Percentiles rank a stretch among this genome's conserved stretches.
phyloP scores from a whole-genome alignment of 768 basidiomycete species.

The Neoboletus brunneissimus region DNA sequence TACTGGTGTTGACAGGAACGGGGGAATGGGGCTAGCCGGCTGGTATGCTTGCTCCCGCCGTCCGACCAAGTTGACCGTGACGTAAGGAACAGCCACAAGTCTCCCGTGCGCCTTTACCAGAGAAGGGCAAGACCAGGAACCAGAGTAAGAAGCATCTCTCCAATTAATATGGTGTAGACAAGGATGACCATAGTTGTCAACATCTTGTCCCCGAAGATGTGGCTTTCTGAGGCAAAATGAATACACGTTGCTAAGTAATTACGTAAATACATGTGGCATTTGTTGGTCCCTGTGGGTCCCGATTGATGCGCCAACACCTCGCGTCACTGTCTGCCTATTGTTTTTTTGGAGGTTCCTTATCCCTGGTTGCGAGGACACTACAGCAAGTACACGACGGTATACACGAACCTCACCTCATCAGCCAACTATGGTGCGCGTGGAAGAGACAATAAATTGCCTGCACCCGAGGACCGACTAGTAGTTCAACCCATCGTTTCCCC shows the following conservation, averaged over 20 bases:
- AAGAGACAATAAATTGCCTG: conserved; percentile 14
- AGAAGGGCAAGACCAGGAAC: not conserved
- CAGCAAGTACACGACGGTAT: conserved; percentile 1
- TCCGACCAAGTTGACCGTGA: too few species aligned
- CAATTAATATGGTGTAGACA: not conserved
- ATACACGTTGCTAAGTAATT: not conserved
- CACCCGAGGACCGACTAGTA: too few species aligned
- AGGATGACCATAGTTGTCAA: not conserved
- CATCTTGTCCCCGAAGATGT: too few species aligned
- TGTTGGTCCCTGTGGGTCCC: conserved; percentile 17
- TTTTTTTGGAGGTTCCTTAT: too few species aligned
- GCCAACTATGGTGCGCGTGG: not conserved
- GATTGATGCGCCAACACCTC: conserved; percentile 1
- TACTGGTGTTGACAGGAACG: not conserved
- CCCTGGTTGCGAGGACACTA: not conserved
- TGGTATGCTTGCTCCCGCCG: not conserved
- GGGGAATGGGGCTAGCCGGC: not conserved
- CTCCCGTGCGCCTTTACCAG: not conserved
- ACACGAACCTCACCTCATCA: not conserved
- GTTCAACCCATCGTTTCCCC: not conserved
- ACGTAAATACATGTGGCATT: not conserved
- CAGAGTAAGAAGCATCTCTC: not conserved
- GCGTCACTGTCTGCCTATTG: too few species aligned
- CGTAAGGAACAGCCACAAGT: too few species aligned
- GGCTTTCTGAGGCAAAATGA: too few species aligned